These are phyloP conservation scores for Linum usitatissimum DNA, from an alignment of 345 rosid genomes.

Conservation along the genomic window DNA sequence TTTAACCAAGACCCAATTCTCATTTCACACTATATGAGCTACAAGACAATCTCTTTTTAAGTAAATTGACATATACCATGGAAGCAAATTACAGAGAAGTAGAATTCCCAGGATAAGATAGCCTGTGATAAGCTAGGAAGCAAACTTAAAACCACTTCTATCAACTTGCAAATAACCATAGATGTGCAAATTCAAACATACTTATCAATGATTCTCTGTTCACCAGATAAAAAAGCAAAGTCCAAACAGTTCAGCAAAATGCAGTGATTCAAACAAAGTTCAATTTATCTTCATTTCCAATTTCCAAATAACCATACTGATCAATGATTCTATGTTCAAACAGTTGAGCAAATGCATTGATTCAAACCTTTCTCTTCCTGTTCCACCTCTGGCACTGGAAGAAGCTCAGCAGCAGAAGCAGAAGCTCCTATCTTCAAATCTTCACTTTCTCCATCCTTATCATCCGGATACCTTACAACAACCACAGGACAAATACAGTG, in stretches of 20 bases:
- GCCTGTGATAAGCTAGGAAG: no score
- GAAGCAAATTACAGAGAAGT: not conserved
- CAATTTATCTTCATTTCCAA: not conserved
- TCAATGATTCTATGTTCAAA: not conserved
- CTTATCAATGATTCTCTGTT: not conserved
- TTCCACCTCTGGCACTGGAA: not conserved
- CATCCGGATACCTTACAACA: not conserved
- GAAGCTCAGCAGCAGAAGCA: not conserved
- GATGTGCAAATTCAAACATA: no score
- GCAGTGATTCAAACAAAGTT: not conserved
- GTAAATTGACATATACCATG: not conserved
- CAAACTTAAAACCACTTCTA: no score
- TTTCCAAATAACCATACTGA: no score
- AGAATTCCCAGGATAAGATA: not conserved
- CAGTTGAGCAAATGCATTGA: not conserved
- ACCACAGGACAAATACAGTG: constrained; percentile 3
- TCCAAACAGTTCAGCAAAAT: not conserved
- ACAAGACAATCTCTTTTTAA: no score
- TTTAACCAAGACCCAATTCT: no score
- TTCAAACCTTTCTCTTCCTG: not conserved
- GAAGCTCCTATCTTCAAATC: not conserved
- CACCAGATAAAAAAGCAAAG: not conserved
- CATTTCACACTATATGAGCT: not conserved
- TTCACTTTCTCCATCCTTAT: not conserved
- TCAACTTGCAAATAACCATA: no score